Evolutionary conservation across 2,329 filamentous ascomycete genomes (phyloP), one percentile per base, ranked within the genome.

Genomic region (Geosmithia putterillii): DNA sequence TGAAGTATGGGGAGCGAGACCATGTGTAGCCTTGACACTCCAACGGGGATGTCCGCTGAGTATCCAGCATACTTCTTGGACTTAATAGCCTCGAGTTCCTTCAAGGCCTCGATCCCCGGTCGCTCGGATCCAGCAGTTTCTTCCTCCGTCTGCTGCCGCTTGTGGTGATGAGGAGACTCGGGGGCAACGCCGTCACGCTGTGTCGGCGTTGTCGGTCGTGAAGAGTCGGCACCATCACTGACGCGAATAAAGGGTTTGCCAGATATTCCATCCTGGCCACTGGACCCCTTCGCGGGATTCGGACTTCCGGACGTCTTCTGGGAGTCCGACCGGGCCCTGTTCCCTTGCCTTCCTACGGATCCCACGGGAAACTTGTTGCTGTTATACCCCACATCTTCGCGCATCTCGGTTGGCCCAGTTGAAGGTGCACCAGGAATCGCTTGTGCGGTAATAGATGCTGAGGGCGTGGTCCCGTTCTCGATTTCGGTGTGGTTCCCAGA

Each of bases 1-100:
- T 86, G 73, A 28, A 94, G 65, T 43, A 75, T 75, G 19, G 90
- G 88, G 52, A 96, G 70, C 45, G 85, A 80, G 1, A 96, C 90
- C 54, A 89, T 76, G 57, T 98, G 90, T 45, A 98, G 69, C 50
- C 88, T 76, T n/a, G 89, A 94, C 6, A 92, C 71, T 0, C 92
- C 92, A 1, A 96, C 90, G 3, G 88, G 79, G 2, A 96, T 80
- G 45, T 83, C 79, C 5, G 61, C 55, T 46, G 61, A 48, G 20
- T 57, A 57, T 36, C 54, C 61, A 32, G 46, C 45, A 17, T 48
- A 45, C 21, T 47, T 45, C 3, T 42, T 46, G 17, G 43, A 28
- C 21, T 41, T 41, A 12, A 18, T 17, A 17, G 40, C 46, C 14
- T 48, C 45, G 4, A 41, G 18, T 18, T 42, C 34, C 15, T 48